A percentile compares a stretch with the other conserved stretches of the same genome.
Conservation (phyloP, 495 filamentous ascomycete genomes). For the Thermothielavioides terrestris region DNA sequence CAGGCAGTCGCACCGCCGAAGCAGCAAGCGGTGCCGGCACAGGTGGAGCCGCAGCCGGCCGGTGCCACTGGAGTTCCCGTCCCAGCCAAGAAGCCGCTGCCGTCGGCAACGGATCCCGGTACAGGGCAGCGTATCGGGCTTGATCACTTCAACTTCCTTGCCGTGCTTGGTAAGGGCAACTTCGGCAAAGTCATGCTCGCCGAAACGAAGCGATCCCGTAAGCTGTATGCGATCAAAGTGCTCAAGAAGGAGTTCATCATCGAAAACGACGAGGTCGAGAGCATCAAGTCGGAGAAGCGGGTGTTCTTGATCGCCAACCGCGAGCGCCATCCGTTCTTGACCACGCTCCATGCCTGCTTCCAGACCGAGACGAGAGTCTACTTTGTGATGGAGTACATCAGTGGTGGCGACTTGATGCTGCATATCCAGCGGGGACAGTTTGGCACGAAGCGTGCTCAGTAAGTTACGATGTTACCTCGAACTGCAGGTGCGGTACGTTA, state of each 20-base stretch:
- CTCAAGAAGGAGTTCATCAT: conserved; percentile 99
- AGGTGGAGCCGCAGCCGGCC: conserved; percentile 17
- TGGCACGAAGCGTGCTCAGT: conserved; percentile 91
- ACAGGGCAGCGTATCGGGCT: conserved; percentile 77
- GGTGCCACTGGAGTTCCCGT: conserved; percentile 29
- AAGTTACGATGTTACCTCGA: conserved; percentile 29
- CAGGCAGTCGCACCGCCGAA: conserved; percentile 22
- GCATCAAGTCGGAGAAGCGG: conserved; percentile 92
- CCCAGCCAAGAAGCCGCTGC: conserved; percentile 42
- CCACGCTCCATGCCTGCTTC: conserved; percentile 96
- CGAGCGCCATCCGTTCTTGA: conserved; percentile 92
- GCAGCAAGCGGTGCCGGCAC: conserved; percentile 32
- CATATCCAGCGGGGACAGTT: conserved; percentile 98
- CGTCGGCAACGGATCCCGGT: conserved; percentile 53
- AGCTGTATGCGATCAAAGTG: conserved; percentile 97
- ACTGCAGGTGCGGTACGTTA: not conserved
- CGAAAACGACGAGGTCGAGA: conserved; percentile 99
- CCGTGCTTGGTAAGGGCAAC: conserved; percentile 97
- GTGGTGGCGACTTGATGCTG: conserved; percentile 97
- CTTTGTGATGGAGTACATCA: conserved; percentile 99
- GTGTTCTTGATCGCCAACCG: conserved; percentile 97
- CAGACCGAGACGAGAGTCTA: conserved; percentile 98
- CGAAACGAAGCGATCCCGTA: conserved; percentile 84
- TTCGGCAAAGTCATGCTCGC: conserved; percentile 99
- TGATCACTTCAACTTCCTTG: conserved; percentile 98